Base-by-base conservation (phyloP, 768 basidiomycete genomes). In the Gautieria morchelliformis region DNA sequence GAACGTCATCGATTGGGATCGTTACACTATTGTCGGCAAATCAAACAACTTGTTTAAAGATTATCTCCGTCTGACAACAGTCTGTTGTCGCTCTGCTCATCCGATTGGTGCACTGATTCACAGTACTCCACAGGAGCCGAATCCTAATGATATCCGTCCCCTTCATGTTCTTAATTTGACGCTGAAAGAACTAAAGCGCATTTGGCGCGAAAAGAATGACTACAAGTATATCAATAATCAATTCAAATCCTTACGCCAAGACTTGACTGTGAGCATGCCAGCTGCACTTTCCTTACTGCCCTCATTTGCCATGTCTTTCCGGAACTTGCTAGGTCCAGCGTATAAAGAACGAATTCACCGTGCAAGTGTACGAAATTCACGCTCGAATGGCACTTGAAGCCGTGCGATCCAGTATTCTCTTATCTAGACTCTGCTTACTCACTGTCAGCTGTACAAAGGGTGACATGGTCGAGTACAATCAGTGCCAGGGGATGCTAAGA, bases 391-490 rank as follows among this genome's bases (percentile, higher is more conserved):
- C 96, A 45, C 75, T 99, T 41, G 91, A 94, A 79, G 85, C 83
- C 64, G 92, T 93, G 71, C 58, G 83, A 71, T 46, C 45, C 58
- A 35, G 22, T 42, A 52, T 30, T 17, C 39, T 27, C 42, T 35
- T n/a, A 15, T 52, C 10, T 52, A 42, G 9, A 33, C 56, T 32
- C 14, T 52, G 52, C 50, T 24, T 60, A n/a, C 40, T 49, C 45
- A 41, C 42, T 58, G 14, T 12, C n/a, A 10, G 24, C 33, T 48
- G 32, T 57, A 27, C 48, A 37, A 71, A 99, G 95, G 82, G 78
- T 66, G 96, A 99, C 70, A 89, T 99, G 79, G 93, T 96, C 62
- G 96, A 99, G 80, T 98, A 95, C 69, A 98, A 96, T 70, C 90
- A 94, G 70, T 99, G 96, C 72, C 93, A 97, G 70, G 87, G 88